Percentiles rank a stretch among this genome's conserved stretches.
These are phyloP conservation scores for Phytophthora vignae DNA, from an alignment of 352 stramenopile genomes.

Conservation along the genomic window DNA sequence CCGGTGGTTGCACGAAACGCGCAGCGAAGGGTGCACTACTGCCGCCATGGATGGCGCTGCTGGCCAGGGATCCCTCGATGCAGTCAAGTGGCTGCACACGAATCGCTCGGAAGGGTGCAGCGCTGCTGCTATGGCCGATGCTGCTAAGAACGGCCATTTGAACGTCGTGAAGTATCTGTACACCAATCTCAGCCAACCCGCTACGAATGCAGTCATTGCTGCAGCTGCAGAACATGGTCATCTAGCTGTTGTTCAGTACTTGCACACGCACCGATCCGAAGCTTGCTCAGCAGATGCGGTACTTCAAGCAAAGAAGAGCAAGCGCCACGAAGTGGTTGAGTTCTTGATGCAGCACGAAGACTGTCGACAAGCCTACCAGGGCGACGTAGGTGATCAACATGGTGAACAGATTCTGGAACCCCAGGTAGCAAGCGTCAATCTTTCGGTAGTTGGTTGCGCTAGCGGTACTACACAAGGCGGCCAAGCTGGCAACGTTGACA, in stretches of 20 bases:
- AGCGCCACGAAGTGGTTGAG: neutral
- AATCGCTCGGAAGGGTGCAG: slow-evolving; percentile 5
- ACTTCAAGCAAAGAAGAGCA: neutral
- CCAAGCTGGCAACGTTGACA: neutral
- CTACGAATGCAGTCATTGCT: neutral
- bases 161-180: slow-evolving; percentile 11
- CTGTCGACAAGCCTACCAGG: neutral
- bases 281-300: neutral
- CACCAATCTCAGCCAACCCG: neutral
- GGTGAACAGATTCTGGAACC: neutral
- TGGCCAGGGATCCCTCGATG: too few relatives aligned
- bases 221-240: neutral
- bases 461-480: neutral
- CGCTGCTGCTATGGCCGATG: neutral
- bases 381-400: neutral
- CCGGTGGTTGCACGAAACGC: neutral
- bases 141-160: slow-evolving; percentile 1
- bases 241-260: neutral
- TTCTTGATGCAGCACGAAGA: neutral
- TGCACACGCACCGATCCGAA: neutral
- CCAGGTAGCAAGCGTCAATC: neutral
- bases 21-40: too few relatives aligned
- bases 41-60: too few relatives aligned
- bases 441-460: neutral
- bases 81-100: neutral